Percentiles rank a stretch among this genome's conserved stretches.
These are phyloP conservation scores for Betula pendula DNA, from an alignment of 306 rosid genomes.

Conservation along the genomic window DNA sequence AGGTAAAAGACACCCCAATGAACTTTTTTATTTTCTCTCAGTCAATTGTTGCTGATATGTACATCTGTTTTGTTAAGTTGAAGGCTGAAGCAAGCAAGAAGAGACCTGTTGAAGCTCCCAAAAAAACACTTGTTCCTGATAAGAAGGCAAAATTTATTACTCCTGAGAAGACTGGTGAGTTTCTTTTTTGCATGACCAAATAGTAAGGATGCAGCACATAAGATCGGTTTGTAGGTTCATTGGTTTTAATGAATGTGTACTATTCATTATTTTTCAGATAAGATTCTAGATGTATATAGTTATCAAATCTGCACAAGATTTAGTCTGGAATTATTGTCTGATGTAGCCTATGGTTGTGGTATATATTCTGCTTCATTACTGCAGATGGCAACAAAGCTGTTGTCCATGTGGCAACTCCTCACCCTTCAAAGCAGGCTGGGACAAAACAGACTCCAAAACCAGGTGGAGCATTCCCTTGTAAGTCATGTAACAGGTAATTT, in stretches of 20 bases:
- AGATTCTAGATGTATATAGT: background rate
- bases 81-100: constrained; percentile 53
- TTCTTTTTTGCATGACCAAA: background rate
- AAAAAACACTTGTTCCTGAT: constrained; percentile 39
- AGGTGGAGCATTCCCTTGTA: constrained; percentile 46
- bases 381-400: constrained; percentile 47
- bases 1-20: constrained; percentile 36
- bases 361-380: background rate
- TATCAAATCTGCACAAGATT: background rate
- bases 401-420: constrained; percentile 59
- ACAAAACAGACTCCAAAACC: constrained; percentile 51
- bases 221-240: background rate
- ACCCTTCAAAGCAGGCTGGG: constrained; percentile 62
- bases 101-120: constrained; percentile 43
- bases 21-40: background rate
- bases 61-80: background rate
- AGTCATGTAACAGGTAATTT: constrained; percentile 56
- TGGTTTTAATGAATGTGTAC: background rate
- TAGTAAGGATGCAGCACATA: background rate
- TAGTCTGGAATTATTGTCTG: background rate
- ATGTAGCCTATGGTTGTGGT: background rate
- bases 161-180: constrained; percentile 62
- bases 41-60: background rate
- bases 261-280: background rate
- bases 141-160: constrained; percentile 69